These are phyloP conservation scores for Rhodotorula sp. DNA, from an alignment of 1,284 basidiomycete genomes.

Conservation along the genomic window DNA sequence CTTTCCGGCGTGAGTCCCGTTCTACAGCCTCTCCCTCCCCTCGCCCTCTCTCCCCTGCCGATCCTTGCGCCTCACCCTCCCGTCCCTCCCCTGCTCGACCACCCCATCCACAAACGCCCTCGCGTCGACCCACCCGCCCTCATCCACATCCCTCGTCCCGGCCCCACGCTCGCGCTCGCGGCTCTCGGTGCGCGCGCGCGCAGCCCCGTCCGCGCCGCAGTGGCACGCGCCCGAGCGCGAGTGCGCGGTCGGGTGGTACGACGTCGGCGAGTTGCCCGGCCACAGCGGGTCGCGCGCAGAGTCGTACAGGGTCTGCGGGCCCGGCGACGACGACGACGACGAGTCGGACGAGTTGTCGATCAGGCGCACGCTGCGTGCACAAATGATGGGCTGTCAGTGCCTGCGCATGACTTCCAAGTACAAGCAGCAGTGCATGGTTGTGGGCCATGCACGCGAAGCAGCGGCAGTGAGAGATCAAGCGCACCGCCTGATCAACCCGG, in stretches of 20 bases:
- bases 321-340: conserved; percentile 3
- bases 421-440: neutral
- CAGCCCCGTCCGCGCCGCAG: neutral
- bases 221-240: neutral
- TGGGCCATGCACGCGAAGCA: no score
- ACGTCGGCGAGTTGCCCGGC: conserved; percentile 10
- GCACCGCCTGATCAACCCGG: conserved; percentile 32
- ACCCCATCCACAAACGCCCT: conserved; percentile 39
- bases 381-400: neutral
- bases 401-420: neutral
- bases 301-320: conserved; percentile 40
- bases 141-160: neutral
- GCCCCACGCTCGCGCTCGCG: no score
- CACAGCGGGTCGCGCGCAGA: conserved; percentile 39
- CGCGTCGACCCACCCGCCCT: conserved; percentile 30
- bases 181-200: neutral
- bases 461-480: neutral
- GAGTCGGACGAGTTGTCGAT: conserved; percentile 44
- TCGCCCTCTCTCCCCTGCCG: neutral
- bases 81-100: conserved; percentile 27
- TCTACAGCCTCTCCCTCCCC: neutral
- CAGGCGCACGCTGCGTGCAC: conserved; percentile 36
- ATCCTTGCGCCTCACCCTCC: conserved; percentile 9
- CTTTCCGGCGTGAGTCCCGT: no score
- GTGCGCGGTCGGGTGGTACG: neutral